Evolutionary conservation across 106 monocot species (phyloP).

Genomic region (Dendrobium huoshanense): DNA sequence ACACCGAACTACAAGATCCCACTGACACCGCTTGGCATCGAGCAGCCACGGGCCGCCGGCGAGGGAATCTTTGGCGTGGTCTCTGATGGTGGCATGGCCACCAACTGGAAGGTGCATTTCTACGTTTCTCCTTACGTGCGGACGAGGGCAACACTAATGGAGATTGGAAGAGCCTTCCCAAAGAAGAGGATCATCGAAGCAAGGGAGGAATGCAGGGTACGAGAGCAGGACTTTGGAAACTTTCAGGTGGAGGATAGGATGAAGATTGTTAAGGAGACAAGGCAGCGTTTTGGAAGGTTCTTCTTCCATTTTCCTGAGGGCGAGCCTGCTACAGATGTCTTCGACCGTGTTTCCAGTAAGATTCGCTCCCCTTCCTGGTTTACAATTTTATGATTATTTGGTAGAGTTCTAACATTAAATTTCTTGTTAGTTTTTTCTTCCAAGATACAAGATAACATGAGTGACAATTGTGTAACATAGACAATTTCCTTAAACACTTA

Average conservation of each 20-base stretch:
- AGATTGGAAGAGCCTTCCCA: too few species aligned
- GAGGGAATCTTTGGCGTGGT: conserved; percentile 24
- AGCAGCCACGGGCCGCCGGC: conserved; percentile 67
- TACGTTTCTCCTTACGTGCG: conserved; percentile 78
- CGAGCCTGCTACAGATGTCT: conserved; percentile 94
- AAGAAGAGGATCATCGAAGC: conserved; percentile 57
- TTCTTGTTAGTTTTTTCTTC: too few species aligned
- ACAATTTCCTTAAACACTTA: too few species aligned
- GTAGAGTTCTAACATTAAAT: too few species aligned
- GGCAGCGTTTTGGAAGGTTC: conserved; percentile 79
- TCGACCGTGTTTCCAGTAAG: conserved; percentile 85
- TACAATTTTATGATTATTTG: background rate
- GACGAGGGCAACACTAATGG: too few species aligned
- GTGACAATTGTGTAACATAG: too few species aligned
- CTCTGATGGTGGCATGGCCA: conserved; percentile 6
- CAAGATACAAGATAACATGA: too few species aligned
- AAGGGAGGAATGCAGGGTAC: conserved; percentile 79
- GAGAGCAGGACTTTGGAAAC: conserved; percentile 98
- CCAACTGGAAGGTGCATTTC: conserved; percentile 76
- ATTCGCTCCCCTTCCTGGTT: background rate
- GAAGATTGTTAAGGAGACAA: conserved; percentile 65
- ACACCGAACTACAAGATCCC: conserved; percentile 88
- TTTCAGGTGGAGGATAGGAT: conserved; percentile 94
- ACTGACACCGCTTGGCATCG: conserved; percentile 44
- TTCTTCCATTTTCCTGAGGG: conserved; percentile 98